phyloP scores from a whole-genome alignment of 2,329 filamentous ascomycete species.

The Beauveria asiatica region DNA sequence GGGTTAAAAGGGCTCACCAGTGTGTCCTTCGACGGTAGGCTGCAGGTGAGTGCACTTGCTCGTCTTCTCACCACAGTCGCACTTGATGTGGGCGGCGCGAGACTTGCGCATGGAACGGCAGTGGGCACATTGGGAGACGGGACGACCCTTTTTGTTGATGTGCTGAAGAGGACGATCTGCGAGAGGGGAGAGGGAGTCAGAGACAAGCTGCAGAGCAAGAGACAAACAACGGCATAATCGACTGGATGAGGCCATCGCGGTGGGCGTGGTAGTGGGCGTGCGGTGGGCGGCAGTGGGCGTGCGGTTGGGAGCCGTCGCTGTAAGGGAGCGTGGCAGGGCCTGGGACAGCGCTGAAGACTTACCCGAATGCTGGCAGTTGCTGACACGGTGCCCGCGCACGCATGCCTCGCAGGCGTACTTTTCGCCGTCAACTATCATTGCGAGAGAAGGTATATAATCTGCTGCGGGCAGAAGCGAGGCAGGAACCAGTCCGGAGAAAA shows the following conservation, averaged over 20 bases:
- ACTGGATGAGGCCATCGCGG: neutral
- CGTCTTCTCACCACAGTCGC: conserved; percentile 91
- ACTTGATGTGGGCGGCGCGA: conserved; percentile 88
- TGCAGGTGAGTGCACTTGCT: conserved; percentile 59
- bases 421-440: conserved; percentile 85
- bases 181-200: neutral
- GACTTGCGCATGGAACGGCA: conserved; percentile 95
- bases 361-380: conserved; percentile 96
- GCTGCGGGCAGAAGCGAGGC: conserved; percentile 10
- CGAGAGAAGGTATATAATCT: conserved; percentile 16
- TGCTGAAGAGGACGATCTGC: conserved; percentile 84
- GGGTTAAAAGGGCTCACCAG: conserved; percentile 36
- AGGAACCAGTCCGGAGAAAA: neutral
- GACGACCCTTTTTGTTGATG: conserved; percentile 95
- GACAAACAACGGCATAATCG: neutral
- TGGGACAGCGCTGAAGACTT: conserved; percentile 34
- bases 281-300: neutral
- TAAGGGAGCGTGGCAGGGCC: neutral
- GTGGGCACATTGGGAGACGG: conserved; percentile 95
- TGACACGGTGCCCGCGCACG: conserved; percentile 95
- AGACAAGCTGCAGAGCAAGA: neutral
- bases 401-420: conserved; percentile 98
- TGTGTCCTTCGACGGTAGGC: conserved; percentile 48
- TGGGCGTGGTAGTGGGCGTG: neutral
- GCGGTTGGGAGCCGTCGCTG: conserved; percentile 1